phyloP scores from a whole-genome alignment of 2,329 filamentous ascomycete genomes.

The Alternaria sp. region DNA sequence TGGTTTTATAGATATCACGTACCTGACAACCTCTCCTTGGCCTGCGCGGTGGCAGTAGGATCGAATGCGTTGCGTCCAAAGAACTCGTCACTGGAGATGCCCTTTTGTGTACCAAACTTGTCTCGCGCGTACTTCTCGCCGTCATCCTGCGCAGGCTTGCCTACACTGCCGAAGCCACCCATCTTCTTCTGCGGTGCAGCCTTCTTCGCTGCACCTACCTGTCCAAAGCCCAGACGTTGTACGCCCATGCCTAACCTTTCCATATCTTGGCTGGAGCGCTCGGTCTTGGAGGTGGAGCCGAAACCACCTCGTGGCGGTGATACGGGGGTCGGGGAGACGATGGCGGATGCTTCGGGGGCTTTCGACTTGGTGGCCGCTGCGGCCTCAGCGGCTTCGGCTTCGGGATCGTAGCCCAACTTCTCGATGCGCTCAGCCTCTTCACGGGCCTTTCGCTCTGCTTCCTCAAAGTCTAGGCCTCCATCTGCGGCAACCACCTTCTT shows the following conservation, averaged over 20 bases:
- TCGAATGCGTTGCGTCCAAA: conserved; percentile 92
- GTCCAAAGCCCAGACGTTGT: conserved; percentile 83
- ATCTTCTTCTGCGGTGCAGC: conserved; percentile 70
- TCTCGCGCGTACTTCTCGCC: conserved; percentile 81
- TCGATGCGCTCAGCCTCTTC: conserved; percentile 96
- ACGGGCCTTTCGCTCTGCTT: conserved; percentile 94
- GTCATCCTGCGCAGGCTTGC: conserved; percentile 73
- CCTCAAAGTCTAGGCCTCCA: conserved; percentile 84
- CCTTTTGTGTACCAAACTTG: conserved; percentile 93
- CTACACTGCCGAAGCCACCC: conserved; percentile 88
- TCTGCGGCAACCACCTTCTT: conserved; percentile 78
- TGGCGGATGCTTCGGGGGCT: conserved; percentile 59
- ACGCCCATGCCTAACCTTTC: conserved; percentile 92
- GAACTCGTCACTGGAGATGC: conserved; percentile 97
- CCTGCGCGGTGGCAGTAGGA: conserved; percentile 78
- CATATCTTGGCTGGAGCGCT: conserved; percentile 73
- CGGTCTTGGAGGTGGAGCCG: conserved; percentile 61
- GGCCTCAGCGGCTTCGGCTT: conserved; percentile 69
- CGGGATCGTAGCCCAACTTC: conserved; percentile 93
- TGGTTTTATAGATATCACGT: too few species aligned
- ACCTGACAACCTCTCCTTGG: conserved; percentile 77
- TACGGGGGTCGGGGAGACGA: conserved; percentile 77
- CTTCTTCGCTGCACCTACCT: conserved; percentile 70
- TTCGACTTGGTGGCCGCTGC: conserved; percentile 49
- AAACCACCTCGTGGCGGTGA: conserved; percentile 69